Percentiles rank a stretch among this genome's conserved stretches.
Conservation (phyloP, 2,329 filamentous ascomycete species). For the Microsporum canis region DNA sequence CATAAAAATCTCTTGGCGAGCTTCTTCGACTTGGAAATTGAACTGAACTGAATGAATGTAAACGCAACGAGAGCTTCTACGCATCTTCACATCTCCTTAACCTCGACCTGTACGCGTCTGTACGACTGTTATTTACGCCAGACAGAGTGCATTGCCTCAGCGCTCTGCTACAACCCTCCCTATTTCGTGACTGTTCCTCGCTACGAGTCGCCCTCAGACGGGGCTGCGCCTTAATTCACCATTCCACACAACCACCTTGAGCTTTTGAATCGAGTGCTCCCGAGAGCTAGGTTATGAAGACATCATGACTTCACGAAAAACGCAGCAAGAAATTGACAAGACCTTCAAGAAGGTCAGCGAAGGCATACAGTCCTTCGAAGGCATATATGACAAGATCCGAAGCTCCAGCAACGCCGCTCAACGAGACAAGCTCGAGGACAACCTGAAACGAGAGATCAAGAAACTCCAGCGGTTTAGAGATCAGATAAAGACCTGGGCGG, state of each 20-base stretch:
- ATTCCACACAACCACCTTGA: neutral
- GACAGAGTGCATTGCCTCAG: neutral
- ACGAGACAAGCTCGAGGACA: slow-evolving; percentile 96
- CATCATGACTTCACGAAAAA: slow-evolving; percentile 85
- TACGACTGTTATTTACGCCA: neutral
- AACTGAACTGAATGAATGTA: neutral
- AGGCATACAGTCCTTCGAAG: slow-evolving; percentile 83
- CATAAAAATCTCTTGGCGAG: neutral
- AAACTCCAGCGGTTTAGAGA: slow-evolving; percentile 94
- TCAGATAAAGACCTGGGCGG: slow-evolving; percentile 99
- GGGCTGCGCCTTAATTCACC: neutral
- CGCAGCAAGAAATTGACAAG: slow-evolving; percentile 97
- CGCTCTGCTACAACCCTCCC: neutral
- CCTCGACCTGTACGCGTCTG: neutral
- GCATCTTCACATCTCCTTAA: neutral
- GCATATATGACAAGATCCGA: slow-evolving; percentile 96
- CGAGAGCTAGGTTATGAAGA: slow-evolving; percentile 15
- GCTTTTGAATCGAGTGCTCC: neutral
- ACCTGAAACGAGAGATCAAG: slow-evolving; percentile 98
- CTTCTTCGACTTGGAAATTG: neutral
- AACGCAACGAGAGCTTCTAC: neutral
- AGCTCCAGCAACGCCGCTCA: slow-evolving; percentile 84
- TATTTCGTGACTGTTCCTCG: neutral
- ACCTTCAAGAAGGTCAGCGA: slow-evolving; percentile 98
- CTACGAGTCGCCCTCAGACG: neutral